phyloP scores from a whole-genome alignment of 2,329 filamentous ascomycete species.

The Macrophomina tecta region DNA sequence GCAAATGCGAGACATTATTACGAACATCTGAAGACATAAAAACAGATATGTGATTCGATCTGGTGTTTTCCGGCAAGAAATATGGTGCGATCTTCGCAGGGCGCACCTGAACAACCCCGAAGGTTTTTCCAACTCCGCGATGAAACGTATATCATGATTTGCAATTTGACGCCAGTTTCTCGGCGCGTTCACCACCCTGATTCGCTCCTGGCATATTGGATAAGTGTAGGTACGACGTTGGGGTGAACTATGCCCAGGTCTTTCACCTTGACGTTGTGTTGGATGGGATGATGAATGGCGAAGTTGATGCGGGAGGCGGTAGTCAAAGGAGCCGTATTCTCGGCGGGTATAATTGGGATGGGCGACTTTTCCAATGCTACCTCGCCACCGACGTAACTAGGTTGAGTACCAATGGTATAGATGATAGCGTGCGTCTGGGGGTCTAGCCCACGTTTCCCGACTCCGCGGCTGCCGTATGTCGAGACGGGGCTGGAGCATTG shows the following conservation, averaged over 20 bases:
- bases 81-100: too few relatives aligned
- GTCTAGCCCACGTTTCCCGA: constrained; percentile 45
- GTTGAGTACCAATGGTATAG: constrained; percentile 31
- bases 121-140: too few relatives aligned
- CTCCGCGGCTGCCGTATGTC: constrained; percentile 48
- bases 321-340: constrained; percentile 37
- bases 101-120: too few relatives aligned
- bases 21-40: too few relatives aligned
- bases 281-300: constrained; percentile 50
- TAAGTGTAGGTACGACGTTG: constrained; percentile 32
- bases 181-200: not conserved
- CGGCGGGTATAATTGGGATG: constrained; percentile 36
- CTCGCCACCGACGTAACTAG: constrained; percentile 34
- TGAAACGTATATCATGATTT: constrained; percentile 1
- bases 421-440: constrained; percentile 47
- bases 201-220: not conserved
- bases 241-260: constrained; percentile 45
- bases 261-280: constrained; percentile 52
- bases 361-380: constrained; percentile 45
- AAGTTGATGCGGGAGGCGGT: constrained; percentile 50
- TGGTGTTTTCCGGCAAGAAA: too few relatives aligned
- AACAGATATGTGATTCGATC: too few relatives aligned
- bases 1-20: too few relatives aligned
- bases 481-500: constrained; percentile 43
- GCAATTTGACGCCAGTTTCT: not conserved